Evolutionary conservation across 1,284 basidiomycete species (phyloP).

Genomic region (Ceratobasidium sp.): DNA sequence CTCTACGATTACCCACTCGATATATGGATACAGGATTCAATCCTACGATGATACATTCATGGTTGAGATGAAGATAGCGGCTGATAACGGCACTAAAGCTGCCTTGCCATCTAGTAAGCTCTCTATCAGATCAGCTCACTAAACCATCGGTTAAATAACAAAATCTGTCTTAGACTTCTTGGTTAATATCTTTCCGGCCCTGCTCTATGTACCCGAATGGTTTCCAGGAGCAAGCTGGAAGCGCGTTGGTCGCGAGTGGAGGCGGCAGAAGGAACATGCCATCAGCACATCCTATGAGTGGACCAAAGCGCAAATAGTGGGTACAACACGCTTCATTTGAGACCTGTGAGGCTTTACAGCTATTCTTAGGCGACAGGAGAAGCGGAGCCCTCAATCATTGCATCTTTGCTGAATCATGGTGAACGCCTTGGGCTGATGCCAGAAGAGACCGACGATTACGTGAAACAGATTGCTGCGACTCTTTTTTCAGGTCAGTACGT

Average conservation of each 20-base stretch:
- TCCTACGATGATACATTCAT: conserved; percentile 1
- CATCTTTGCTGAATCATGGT: not conserved
- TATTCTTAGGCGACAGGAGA: not conserved
- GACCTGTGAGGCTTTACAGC: not conserved
- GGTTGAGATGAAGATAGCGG: not conserved
- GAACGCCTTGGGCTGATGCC: not conserved
- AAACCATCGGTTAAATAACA: too few species aligned
- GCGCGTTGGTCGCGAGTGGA: not conserved
- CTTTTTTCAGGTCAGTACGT: not conserved
- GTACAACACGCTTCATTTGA: not conserved
- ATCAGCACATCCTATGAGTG: not conserved
- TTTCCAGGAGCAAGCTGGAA: conserved; percentile 28
- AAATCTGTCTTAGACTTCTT: not conserved
- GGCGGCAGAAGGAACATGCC: not conserved
- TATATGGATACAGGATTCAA: conserved; percentile 13
- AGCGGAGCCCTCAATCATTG: conserved; percentile 8
- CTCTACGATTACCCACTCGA: not conserved
- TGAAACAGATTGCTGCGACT: not conserved
- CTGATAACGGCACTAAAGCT: not conserved
- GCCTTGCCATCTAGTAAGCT: conserved; percentile 6
- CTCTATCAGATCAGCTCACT: not conserved
- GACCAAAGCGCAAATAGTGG: not conserved
- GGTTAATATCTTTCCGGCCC: conserved; percentile 4
- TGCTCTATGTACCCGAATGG: conserved; percentile 7
- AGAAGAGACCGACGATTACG: not conserved